Percentiles rank a stretch among this genome's conserved stretches.
These are phyloP conservation scores for Xylaria intraflava DNA, from an alignment of 495 filamentous ascomycete species.

Conservation along the genomic window DNA sequence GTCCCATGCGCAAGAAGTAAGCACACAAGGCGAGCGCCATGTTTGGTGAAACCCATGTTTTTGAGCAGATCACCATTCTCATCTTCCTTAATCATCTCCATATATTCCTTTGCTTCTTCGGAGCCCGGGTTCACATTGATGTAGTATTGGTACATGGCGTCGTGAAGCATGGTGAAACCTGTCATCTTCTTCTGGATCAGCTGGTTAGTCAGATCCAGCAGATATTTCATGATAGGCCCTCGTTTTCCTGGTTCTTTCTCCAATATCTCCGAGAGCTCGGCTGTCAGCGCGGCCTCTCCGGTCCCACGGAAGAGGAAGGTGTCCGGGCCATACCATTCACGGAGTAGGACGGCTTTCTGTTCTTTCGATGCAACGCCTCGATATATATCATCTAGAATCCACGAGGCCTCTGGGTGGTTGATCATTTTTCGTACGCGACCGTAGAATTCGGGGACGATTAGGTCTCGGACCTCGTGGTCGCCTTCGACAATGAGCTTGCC, in stretches of 20 bases:
- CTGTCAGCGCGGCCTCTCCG: slow-evolving; percentile 32
- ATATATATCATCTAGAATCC: slow-evolving; percentile 97
- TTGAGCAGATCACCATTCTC: slow-evolving; percentile 82
- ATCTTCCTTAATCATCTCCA: slow-evolving; percentile 85
- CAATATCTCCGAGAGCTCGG: slow-evolving; percentile 66
- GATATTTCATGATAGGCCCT: slow-evolving; percentile 71
- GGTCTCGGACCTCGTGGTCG: slow-evolving; percentile 71
- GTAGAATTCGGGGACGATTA: slow-evolving; percentile 91
- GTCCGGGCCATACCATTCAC: slow-evolving; percentile 96
- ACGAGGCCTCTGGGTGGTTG: slow-evolving; percentile 89
- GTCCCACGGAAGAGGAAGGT: slow-evolving; percentile 72
- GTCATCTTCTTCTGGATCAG: slow-evolving; percentile 93
- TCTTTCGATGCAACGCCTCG: slow-evolving; percentile 72
- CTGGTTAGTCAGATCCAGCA: slow-evolving; percentile 78
- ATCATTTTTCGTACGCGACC: slow-evolving; percentile 86
- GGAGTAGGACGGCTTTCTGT: slow-evolving; percentile 75
- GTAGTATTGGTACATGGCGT: slow-evolving; percentile 96
- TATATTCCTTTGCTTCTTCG: slow-evolving; percentile 75
- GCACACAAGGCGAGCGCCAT: slow-evolving; percentile 75
- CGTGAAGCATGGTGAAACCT: slow-evolving; percentile 92
- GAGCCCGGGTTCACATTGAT: slow-evolving; percentile 67
- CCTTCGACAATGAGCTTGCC: slow-evolving; percentile 90
- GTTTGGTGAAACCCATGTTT: slow-evolving; percentile 91
- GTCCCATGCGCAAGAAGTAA: slow-evolving; percentile 72
- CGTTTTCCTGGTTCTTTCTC: slow-evolving; percentile 75